Base-by-base conservation (phyloP, 2,329 filamentous ascomycete genomes). In the Zarea fungicola region DNA sequence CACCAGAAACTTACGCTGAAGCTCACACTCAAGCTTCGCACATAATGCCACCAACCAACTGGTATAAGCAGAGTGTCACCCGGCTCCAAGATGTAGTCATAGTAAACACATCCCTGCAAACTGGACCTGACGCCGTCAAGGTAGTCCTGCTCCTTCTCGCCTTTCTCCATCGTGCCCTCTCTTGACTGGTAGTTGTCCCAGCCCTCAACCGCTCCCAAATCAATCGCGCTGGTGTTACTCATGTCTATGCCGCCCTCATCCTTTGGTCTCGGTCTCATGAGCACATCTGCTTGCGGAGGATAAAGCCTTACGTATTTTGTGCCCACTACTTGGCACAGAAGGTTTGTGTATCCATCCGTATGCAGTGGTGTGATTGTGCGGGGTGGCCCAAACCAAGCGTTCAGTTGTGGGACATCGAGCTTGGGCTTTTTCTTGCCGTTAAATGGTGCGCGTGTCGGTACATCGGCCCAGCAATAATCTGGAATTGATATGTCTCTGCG, bases 1-100 rank as follows among this genome's bases (percentile, higher is more conserved):
- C 89, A 99, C 93, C 93, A 99, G 62, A 96, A 97, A 62, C 90
- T 96, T 11, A 97, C 90, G 57, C 91, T 96, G 61, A 95, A 91
- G 62, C 92, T 96, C 18, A 88, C 81, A 49, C 82, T 89, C 60
- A 97, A 63, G 42, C 89, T 89, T 52, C 87, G 77, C 4, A 97
- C 88, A 66, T 96, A 97, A 72, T 99, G 93, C 93, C 93, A 99
- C 92, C 93, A 99, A 1, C 92, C 93, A 5, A 89, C 77, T 0
- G 93, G 93, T 46, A 99, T 88, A 63, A 96, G 93, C 46, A 99
- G 64, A 55, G 83, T 86, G 46, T 99, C 90, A 0, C 92, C 93
- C 1, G 87, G 85, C 25, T 77, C 80, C 6, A 99, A 69, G 2
- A 97, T 77, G 49, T 84, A 84, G 60, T 99, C 93, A 28, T 87